A percentile compares a stretch with the other conserved stretches of the same genome.
phyloP scores from a whole-genome alignment of 2,329 filamentous ascomycete species.

The Aspergillus oerlinghausenensis region DNA sequence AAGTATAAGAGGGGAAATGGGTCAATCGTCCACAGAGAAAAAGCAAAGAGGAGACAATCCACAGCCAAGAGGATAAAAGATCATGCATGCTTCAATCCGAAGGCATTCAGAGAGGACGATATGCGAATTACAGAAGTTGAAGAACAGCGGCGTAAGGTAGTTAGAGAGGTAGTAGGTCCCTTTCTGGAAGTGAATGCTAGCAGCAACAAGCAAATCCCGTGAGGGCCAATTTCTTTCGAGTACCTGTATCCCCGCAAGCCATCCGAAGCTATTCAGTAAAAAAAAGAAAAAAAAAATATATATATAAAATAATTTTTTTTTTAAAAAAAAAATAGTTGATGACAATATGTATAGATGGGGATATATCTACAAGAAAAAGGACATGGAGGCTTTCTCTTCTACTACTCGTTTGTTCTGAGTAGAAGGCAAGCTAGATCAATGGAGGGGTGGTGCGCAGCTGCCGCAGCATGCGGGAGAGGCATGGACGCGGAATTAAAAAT shows the following conservation, averaged over 20 bases:
- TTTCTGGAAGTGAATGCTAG: neutral
- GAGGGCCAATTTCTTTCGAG: constrained; percentile 7
- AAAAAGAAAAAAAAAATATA: neutral
- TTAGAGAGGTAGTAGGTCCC: neutral
- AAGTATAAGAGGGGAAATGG: constrained; percentile 6
- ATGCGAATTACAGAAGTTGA: constrained; percentile 22
- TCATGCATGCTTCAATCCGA: constrained; percentile 47
- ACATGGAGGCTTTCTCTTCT: constrained; percentile 5
- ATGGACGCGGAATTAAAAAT: constrained; percentile 23
- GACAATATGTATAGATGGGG: constrained; percentile 8
- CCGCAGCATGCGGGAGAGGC: constrained; percentile 23
- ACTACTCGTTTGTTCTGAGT: constrained; percentile 7
- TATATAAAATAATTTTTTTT: no score
- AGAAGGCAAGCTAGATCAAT: constrained; percentile 3
- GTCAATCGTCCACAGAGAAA: constrained; percentile 6
- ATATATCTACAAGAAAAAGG: constrained; percentile 4
- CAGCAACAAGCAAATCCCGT: constrained; percentile 4
- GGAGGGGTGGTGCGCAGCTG: constrained; percentile 1
- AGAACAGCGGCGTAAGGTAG: constrained; percentile 6
- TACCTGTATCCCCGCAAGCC: constrained; percentile 7
- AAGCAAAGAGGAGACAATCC: constrained; percentile 21
- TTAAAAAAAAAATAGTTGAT: neutral
- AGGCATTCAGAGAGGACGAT: constrained; percentile 19
- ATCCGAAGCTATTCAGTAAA: constrained; percentile 10
- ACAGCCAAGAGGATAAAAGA: constrained; percentile 43